Conservation (phyloP, 495 filamentous ascomycete species). For the Tricharina praecox region DNA sequence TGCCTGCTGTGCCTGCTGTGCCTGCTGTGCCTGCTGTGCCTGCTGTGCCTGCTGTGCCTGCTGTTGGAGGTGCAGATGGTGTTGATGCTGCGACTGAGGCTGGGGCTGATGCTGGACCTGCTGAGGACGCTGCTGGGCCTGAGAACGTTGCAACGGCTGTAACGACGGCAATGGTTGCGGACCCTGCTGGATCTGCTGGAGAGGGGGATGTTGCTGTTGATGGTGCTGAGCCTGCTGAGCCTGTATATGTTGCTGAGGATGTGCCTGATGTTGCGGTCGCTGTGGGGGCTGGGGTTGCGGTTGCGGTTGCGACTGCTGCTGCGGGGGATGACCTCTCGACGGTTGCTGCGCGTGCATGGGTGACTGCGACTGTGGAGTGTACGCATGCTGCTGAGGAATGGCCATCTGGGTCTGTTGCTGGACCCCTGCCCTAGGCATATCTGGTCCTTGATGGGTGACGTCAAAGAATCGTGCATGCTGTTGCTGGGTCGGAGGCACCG, state of each 20-base stretch:
- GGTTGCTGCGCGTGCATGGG: not conserved
- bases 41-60: not conserved
- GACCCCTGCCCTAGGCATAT: too few species aligned
- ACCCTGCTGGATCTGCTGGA: not conserved
- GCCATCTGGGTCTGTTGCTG: not conserved
- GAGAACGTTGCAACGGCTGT: conserved; percentile 7
- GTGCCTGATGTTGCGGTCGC: conserved; percentile 1
- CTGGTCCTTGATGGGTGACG: too few species aligned
- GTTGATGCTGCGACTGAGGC: conserved; percentile 2
- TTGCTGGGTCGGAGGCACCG: not conserved
- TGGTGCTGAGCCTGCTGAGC: conserved; percentile 7
- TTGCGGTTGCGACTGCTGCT: conserved; percentile 6
- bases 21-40: conserved; percentile 1
- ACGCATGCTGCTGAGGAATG: not conserved
- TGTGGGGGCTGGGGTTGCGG: not conserved
- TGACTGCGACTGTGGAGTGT: not conserved
- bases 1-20: not conserved
- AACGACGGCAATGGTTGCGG: conserved; percentile 6
- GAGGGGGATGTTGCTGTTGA: conserved; percentile 10
- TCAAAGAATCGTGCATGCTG: not conserved
- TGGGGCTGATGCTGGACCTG: not conserved
- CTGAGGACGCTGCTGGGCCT: too few species aligned
- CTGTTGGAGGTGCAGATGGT: conserved; percentile 12
- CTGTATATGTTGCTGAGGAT: conserved; percentile 2
- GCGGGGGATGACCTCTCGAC: not conserved